These are phyloP conservation scores for Peribolospora kevripleyi DNA, from an alignment of 768 basidiomycete species.

Conservation along the genomic window DNA sequence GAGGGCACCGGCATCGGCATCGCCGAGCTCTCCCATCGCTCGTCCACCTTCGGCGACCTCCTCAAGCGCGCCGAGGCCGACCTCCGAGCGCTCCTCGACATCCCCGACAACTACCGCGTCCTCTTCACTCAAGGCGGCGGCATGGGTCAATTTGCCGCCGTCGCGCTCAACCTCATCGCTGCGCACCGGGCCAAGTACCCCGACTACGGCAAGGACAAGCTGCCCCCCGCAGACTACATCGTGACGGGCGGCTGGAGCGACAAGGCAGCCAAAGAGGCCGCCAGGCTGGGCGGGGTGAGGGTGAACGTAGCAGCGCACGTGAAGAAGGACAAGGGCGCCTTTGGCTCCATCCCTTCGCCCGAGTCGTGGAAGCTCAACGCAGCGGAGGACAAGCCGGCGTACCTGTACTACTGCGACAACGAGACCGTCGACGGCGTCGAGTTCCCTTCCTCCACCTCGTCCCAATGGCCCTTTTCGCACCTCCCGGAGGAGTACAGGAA, in stretches of 20 bases:
- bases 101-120: slow-evolving; percentile 62
- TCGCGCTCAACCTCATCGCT: slow-evolving; percentile 74
- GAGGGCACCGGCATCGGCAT: slow-evolving; percentile 77
- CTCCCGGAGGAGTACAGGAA: slow-evolving; percentile 26
- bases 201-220: slow-evolving; percentile 20
- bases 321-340: slow-evolving; percentile 23
- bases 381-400: slow-evolving; percentile 37
- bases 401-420: slow-evolving; percentile 98
- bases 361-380: slow-evolving; percentile 28
- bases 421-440: slow-evolving; percentile 93
- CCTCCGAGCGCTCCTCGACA: slow-evolving; percentile 48
- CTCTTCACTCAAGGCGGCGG: slow-evolving; percentile 92
- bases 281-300: slow-evolving; percentile 33
- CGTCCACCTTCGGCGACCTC: slow-evolving; percentile 58
- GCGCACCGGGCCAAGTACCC: slow-evolving; percentile 50
- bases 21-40: slow-evolving; percentile 87
- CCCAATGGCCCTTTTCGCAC: slow-evolving; percentile 1
- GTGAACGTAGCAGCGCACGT: slow-evolving; percentile 52
- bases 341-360: slow-evolving; percentile 47
- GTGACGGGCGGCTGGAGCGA: slow-evolving; percentile 82
- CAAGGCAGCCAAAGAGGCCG: slow-evolving; percentile 62
- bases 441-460: slow-evolving; percentile 27
- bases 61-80: slow-evolving; percentile 36
- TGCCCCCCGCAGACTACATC: slow-evolving; percentile 58
- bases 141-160: slow-evolving; percentile 68